Evolutionary conservation across 768 basidiomycete species (phyloP), one percentile per base, ranked within the genome.

Genomic region (Psilocybe tampanensis): DNA sequence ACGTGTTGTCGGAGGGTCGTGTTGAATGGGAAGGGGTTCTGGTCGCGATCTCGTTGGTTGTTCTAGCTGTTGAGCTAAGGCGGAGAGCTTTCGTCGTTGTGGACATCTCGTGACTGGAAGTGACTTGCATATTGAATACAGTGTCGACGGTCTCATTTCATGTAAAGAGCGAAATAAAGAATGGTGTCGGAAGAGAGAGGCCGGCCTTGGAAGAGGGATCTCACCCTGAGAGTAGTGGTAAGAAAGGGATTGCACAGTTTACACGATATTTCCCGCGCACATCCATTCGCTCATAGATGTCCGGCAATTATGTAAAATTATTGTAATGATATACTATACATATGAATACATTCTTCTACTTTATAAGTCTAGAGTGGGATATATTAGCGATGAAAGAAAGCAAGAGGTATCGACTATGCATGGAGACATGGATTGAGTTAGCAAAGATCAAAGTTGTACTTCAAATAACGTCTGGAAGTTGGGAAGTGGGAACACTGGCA

Each of bases 61-160:
- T 53, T 74, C 70, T 34, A 71, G 65, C 66, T 79, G 77, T 58
- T 81, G 77, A 1, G 76, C 78, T 18, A 80, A 72, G 23, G 63
- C 72, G 32, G 74, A 74, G 56, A 74, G 71, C 23, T 69, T 71
- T 58, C 80, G 76, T 55, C 68, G 61, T 63, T 63, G n/a, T n/a
- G n/a, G 66, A 59, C 62, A 64, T 54, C 66, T 68, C 58, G 70
- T 69, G 56, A 68, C 57, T 56, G 64, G 58, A 52, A 59, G 43
- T 47, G 60, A 60, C 41, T 56, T 60, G 47, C 54, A 57, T 45
- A 63, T 51, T 44, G 53, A 53, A 47, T 53, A 62, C 51, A 68
- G 53, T 45, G 60, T 56, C 44, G 59, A 44, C 39, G 59, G 60
- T 48, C 64, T 64, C 60, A 64, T 63, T 44, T 29, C 29, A 48